Evolutionary conservation across 306 rosid genomes (phyloP).

Genomic region (Cucurbita ficifolia): DNA sequence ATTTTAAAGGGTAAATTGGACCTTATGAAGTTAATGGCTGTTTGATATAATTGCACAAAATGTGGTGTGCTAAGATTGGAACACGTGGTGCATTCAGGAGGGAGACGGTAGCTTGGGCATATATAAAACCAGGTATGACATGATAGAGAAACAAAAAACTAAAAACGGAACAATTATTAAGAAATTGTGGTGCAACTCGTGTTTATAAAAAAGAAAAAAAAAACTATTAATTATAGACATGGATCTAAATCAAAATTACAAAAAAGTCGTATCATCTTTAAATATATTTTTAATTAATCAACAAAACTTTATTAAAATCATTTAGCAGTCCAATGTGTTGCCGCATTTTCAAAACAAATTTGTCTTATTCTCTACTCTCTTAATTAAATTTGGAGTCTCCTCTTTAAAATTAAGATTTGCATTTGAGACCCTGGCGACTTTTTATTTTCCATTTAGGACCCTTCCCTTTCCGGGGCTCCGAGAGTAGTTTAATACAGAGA

Average conservation of each 20-base stretch:
- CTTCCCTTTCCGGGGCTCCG: not conserved
- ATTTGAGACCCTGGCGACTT: not conserved
- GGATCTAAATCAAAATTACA: not conserved
- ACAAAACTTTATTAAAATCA: not conserved
- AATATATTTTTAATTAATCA: not conserved
- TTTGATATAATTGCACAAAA: not conserved
- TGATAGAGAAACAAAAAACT: no score
- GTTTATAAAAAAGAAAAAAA: not conserved
- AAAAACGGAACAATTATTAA: no score
- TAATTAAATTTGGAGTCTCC: not conserved
- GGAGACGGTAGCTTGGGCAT: no score
- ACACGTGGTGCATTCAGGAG: not conserved
- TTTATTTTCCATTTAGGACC: not conserved
- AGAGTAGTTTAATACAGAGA: constrained; percentile 12
- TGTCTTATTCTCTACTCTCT: not conserved
- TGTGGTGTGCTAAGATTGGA: not conserved
- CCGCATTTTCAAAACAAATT: not conserved
- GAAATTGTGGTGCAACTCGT: no score
- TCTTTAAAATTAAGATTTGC: not conserved
- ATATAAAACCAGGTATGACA: no score
- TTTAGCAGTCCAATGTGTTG: not conserved
- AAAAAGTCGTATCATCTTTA: not conserved
- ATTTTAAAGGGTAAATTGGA: not conserved
- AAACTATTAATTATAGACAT: not conserved
- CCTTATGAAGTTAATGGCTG: not conserved